These are phyloP conservation scores for Didymellaceae sp. DNA, from an alignment of 2,329 filamentous ascomycete species.

Conservation along the genomic window DNA sequence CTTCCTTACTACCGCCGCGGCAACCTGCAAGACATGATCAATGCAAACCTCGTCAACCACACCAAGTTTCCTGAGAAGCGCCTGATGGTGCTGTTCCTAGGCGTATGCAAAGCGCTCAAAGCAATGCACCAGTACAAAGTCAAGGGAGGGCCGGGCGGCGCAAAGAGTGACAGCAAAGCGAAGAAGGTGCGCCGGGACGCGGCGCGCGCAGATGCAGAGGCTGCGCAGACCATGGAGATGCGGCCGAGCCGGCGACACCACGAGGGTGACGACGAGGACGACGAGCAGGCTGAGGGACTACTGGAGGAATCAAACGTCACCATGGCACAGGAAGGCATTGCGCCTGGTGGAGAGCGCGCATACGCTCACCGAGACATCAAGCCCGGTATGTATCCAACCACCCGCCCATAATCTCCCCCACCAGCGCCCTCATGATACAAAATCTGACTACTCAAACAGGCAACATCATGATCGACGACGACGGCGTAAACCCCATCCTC, in stretches of 20 bases:
- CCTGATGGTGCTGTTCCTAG: conserved; percentile 88
- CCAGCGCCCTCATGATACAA: too few relatives aligned
- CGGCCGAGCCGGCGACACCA: conserved; percentile 48
- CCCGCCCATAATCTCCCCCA: fast-evolving
- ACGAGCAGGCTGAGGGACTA: conserved; percentile 79
- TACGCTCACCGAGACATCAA: conserved; percentile 98
- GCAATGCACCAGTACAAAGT: conserved; percentile 90
- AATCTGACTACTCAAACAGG: too few relatives aligned
- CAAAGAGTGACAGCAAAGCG: conserved; percentile 59
- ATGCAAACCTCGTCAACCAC: conserved; percentile 96
- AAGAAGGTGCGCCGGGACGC: conserved; percentile 63
- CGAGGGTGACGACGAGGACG: conserved; percentile 67
- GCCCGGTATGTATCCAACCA: conserved; percentile 67
- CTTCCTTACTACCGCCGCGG: conserved; percentile 94
- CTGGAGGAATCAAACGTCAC: conserved; percentile 81
- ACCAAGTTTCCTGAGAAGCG: conserved; percentile 85
- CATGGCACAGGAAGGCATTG: conserved; percentile 69
- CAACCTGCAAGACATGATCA: conserved; percentile 97
- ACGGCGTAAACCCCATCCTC: conserved; percentile 84
- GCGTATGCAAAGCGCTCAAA: conserved; percentile 85
- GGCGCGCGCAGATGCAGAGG: conserved; percentile 59
- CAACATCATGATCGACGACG: conserved; percentile 98
- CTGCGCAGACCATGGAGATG: conserved; percentile 54
- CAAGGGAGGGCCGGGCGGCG: conserved; percentile 61
- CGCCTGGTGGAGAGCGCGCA: conserved; percentile 72